phyloP scores from a whole-genome alignment of 371 early-diverging fungal genomes.

The Globomyces sp. region DNA sequence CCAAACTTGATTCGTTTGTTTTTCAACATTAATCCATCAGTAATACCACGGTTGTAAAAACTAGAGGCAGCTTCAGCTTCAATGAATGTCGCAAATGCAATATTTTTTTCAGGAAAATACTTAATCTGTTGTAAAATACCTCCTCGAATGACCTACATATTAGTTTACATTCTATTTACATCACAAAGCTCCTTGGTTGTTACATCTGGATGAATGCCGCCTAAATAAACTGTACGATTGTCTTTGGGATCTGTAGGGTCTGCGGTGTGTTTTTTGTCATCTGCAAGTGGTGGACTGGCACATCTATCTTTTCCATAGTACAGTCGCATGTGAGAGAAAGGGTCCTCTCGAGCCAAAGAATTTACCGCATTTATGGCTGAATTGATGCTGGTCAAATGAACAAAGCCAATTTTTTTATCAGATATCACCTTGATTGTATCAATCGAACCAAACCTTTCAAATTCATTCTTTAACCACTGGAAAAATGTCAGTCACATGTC shows the following conservation, averaged over 20 bases:
- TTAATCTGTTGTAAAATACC: constrained; percentile 74
- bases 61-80: constrained; percentile 63
- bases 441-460: constrained; percentile 65
- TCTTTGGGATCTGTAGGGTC: constrained; percentile 20
- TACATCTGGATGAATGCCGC: constrained; percentile 69
- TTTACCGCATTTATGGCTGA: constrained; percentile 72
- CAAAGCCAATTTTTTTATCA: constrained; percentile 79
- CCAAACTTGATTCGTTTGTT: constrained; percentile 70
- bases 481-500: constrained; percentile 23
- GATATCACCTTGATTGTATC: constrained; percentile 68
- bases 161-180: constrained; percentile 29
- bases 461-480: constrained; percentile 52
- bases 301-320: constrained; percentile 83
- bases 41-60: constrained; percentile 56
- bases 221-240: constrained; percentile 76
- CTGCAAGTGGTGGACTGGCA: constrained; percentile 28
- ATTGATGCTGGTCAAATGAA: constrained; percentile 68
- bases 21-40: constrained; percentile 63
- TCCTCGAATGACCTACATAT: constrained; percentile 63
- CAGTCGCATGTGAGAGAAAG: constrained; percentile 59
- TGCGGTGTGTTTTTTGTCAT: neutral
- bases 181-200: constrained; percentile 80
- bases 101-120: constrained; percentile 70
- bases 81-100: constrained; percentile 81
- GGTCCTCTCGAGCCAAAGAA: constrained; percentile 50